Percentiles rank a stretch among this genome's conserved stretches.
These are phyloP conservation scores for Leccinum boreale DNA, from an alignment of 768 basidiomycete genomes.

Conservation along the genomic window DNA sequence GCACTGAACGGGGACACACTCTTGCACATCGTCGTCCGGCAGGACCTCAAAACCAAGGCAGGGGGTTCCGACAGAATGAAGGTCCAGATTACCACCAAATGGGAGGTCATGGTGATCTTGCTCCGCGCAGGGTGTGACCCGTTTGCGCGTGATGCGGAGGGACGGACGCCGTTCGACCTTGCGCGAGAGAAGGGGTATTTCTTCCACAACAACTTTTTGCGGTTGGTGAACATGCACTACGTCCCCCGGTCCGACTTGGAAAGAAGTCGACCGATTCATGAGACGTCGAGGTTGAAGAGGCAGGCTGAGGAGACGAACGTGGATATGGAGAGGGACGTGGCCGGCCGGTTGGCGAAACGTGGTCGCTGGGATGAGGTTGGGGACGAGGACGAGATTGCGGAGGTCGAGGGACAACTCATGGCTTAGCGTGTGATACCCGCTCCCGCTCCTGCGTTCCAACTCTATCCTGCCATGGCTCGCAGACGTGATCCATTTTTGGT, in stretches of 20 bases:
- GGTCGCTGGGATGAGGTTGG: background rate
- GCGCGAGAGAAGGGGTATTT: background rate
- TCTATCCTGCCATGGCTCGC: background rate
- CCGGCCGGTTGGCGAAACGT: background rate
- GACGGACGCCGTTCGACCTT: conserved; percentile 1
- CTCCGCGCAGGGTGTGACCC: background rate
- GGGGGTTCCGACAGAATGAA: background rate
- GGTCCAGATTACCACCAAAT: background rate
- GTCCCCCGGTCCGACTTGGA: background rate
- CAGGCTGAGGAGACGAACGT: background rate
- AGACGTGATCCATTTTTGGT: no score
- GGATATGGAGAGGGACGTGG: background rate
- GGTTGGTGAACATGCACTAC: background rate
- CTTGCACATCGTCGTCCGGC: background rate
- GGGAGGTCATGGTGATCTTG: background rate
- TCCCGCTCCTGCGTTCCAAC: background rate
- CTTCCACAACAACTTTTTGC: background rate
- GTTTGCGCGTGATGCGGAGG: background rate
- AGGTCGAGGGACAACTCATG: conserved; percentile 2
- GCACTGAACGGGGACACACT: conserved; percentile 2
- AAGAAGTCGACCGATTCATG: background rate
- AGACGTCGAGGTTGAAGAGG: background rate
- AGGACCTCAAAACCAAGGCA: background rate
- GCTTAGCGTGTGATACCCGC: background rate
- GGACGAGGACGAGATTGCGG: background rate